Percentiles rank a stretch among this genome's conserved stretches.
These are phyloP conservation scores for Apium graveolens DNA, from an alignment of 129 eudicot species.

Conservation along the genomic window DNA sequence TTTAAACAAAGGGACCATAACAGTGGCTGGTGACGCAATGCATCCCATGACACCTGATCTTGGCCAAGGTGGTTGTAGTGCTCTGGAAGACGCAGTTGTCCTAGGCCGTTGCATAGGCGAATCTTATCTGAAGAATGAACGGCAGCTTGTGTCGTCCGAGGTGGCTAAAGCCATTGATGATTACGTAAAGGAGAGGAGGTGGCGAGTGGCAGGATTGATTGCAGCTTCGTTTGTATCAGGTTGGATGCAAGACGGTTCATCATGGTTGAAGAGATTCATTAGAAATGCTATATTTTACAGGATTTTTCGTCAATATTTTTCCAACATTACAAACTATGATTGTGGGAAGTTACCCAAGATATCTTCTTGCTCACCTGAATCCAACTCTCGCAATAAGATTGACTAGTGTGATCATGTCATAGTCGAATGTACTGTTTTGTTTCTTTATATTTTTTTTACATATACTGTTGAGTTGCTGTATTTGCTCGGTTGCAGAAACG, in stretches of 20 bases:
- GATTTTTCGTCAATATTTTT: neutral
- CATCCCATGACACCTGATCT: conserved; percentile 41
- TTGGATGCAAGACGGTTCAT: conserved; percentile 11
- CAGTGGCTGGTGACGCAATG: conserved; percentile 29
- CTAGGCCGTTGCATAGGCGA: conserved; percentile 18
- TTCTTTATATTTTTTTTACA: too few relatives aligned
- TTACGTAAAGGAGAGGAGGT: neutral
- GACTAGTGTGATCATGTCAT: neutral
- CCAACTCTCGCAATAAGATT: neutral
- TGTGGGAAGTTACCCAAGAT: conserved; percentile 1
- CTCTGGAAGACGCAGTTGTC: conserved; percentile 26
- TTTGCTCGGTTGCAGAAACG: too few relatives aligned
- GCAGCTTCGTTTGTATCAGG: conserved; percentile 13
- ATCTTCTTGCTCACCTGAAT: neutral
- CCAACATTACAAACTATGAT: neutral
- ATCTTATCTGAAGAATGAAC: neutral
- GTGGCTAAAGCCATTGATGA: neutral
- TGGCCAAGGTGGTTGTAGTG: conserved; percentile 27
- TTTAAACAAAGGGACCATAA: conserved; percentile 16
- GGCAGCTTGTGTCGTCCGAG: neutral
- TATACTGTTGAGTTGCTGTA: too few relatives aligned
- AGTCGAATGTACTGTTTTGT: too few relatives aligned
- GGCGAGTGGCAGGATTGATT: neutral
- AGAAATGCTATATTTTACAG: conserved; percentile 3
- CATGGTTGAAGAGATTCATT: conserved; percentile 3